Conservation (phyloP, 1,139 yeast genomes). For the Pneumocystis sp. region DNA sequence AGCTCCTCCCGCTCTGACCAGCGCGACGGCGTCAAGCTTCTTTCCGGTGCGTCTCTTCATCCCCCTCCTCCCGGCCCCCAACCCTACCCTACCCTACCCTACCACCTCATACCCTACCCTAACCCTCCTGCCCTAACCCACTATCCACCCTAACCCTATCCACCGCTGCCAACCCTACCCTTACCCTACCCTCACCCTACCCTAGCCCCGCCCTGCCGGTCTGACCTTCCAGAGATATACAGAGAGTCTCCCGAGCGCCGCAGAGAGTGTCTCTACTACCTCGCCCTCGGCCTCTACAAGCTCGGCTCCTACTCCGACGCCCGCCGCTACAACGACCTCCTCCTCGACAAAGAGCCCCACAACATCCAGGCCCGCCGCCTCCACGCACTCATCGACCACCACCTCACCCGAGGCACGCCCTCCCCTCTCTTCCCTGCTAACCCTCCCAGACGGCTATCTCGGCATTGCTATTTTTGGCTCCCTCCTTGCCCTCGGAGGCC, state of each 20-base stretch:
- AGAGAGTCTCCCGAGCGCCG: constrained; percentile 69
- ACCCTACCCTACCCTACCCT: no score
- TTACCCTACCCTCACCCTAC: no score
- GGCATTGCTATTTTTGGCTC: constrained; percentile 84
- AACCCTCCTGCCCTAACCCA: no score
- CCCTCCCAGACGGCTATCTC: constrained; percentile 49
- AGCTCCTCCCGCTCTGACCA: constrained; percentile 48
- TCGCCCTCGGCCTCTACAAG: constrained; percentile 77
- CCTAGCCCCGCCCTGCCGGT: no score
- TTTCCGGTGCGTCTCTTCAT: constrained; percentile 38
- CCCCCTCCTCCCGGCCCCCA: no score
- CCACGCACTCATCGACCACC: constrained; percentile 65
- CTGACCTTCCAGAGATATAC: constrained; percentile 28
- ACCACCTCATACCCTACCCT: no score
- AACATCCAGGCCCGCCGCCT: constrained; percentile 62
- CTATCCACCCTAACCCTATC: no score
- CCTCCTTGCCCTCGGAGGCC: constrained; percentile 27
- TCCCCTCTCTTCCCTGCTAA: background rate
- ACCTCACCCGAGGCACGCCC: constrained; percentile 42
- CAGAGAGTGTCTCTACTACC: constrained; percentile 76
- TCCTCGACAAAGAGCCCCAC: constrained; percentile 66
- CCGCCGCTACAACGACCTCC: constrained; percentile 64
- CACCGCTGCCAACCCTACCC: no score
- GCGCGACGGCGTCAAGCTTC: constrained; percentile 59
- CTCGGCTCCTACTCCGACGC: constrained; percentile 79